These are phyloP conservation scores for Biscogniauxia marginata DNA, from an alignment of 2,329 filamentous ascomycete species.

Conservation along the genomic window DNA sequence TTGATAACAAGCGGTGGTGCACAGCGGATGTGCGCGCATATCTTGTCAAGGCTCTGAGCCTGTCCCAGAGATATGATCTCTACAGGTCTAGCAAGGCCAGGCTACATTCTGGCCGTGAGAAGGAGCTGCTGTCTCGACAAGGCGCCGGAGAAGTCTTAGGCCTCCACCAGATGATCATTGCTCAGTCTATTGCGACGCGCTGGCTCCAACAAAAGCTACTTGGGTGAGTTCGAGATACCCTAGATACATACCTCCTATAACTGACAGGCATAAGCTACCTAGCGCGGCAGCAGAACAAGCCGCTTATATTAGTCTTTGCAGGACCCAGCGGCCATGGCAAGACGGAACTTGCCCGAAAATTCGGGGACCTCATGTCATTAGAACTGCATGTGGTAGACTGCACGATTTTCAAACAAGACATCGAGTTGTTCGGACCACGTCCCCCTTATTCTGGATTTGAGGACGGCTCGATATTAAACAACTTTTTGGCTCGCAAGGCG, in stretches of 20 bases:
- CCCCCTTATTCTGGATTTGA: slow-evolving; percentile 34
- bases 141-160: slow-evolving; percentile 13
- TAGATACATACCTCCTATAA: not conserved
- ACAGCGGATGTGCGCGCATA: slow-evolving; percentile 5
- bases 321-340: slow-evolving; percentile 50
- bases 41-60: slow-evolving; percentile 7
- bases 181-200: slow-evolving; percentile 14
- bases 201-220: slow-evolving; percentile 14
- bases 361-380: slow-evolving; percentile 40
- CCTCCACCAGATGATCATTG: slow-evolving; percentile 17
- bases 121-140: slow-evolving; percentile 6
- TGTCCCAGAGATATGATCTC: slow-evolving; percentile 19
- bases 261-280: slow-evolving; percentile 29
- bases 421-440: slow-evolving; percentile 43
- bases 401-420: slow-evolving; percentile 35
- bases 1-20: slow-evolving; percentile 18
- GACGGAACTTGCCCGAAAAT: slow-evolving; percentile 43
- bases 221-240: slow-evolving; percentile 7
- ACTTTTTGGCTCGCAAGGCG: slow-evolving; percentile 41
- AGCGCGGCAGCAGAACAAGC: slow-evolving; percentile 26
- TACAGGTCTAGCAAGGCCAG: slow-evolving; percentile 11
- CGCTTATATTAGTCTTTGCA: slow-evolving; percentile 42
- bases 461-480: slow-evolving; percentile 44
- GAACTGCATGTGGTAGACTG: slow-evolving; percentile 40
- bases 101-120: slow-evolving; percentile 11